phyloP scores from a whole-genome alignment of 23 red algal genomes.

The Gracilariopsis chorda region DNA sequence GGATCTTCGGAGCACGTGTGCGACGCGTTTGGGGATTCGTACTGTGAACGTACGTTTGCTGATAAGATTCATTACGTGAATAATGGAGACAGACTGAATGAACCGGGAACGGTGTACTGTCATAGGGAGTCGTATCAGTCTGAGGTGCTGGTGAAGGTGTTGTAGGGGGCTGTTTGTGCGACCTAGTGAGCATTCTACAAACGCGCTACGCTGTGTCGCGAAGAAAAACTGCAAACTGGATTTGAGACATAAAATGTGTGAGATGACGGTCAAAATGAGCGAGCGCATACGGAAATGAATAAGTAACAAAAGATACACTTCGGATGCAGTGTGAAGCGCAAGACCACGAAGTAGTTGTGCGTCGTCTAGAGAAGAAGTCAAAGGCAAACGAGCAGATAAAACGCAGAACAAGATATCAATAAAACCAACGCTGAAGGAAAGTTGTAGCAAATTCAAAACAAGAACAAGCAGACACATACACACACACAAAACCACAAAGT shows the following conservation, averaged over 20 bases:
- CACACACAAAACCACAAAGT: not conserved
- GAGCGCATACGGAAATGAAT: too few species aligned
- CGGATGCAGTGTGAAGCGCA: too few species aligned
- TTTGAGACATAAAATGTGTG: too few species aligned
- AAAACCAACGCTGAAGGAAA: not conserved
- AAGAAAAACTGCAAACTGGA: too few species aligned
- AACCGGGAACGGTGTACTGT: not conserved
- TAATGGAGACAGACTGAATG: not conserved
- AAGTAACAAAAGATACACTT: too few species aligned
- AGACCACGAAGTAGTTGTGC: too few species aligned
- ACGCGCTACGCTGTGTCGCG: too few species aligned
- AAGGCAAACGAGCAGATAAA: not conserved
- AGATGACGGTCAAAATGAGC: too few species aligned
- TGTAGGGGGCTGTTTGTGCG: too few species aligned
- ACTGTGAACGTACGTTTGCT: constrained; percentile 1
- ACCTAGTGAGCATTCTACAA: too few species aligned
- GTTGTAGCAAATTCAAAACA: not conserved
- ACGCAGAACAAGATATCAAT: not conserved
- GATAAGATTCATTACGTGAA: constrained; percentile 2
- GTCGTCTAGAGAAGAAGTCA: too few species aligned
- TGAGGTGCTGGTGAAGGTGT: not conserved
- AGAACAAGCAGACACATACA: not conserved
- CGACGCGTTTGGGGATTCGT: constrained; percentile 38
- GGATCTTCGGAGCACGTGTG: constrained; percentile 12
- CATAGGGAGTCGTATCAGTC: constrained; percentile 1